These are phyloP conservation scores for Echites panduratus DNA, from an alignment of 257 asterid genomes.

Conservation along the genomic window DNA sequence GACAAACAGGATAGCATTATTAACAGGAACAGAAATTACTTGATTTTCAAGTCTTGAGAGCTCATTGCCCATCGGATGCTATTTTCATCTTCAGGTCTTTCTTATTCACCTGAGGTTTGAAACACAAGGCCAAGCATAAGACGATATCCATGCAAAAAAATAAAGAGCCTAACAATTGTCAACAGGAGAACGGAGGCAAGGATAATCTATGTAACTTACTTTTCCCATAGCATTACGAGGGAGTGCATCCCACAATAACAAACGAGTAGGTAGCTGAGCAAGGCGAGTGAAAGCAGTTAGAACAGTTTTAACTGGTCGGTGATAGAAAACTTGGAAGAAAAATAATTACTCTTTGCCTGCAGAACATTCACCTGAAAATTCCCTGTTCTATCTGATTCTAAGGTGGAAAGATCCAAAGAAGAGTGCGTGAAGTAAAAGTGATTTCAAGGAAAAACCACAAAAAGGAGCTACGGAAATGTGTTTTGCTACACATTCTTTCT, in stretches of 20 bases:
- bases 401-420: neutral
- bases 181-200: neutral
- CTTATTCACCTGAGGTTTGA: conserved; percentile 66
- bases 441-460: neutral
- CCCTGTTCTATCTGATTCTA: neutral
- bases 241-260: conserved; percentile 70
- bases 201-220: conserved; percentile 30
- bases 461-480: neutral
- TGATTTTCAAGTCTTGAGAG: neutral
- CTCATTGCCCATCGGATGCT: conserved; percentile 22
- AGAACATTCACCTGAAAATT: neutral
- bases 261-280: conserved; percentile 66
- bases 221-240: conserved; percentile 99
- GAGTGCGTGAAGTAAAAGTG: neutral
- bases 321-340: neutral
- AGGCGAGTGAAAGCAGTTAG: neutral
- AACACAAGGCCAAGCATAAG: neutral
- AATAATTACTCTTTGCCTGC: neutral
- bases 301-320: neutral
- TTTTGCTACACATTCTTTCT: neutral
- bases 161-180: too few relatives aligned
- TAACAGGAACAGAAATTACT: neutral
- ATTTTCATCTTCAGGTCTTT: conserved; percentile 69
- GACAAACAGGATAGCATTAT: neutral
- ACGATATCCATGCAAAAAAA: too few relatives aligned